Conservation (phyloP, 2,329 filamentous ascomycete species). For the Colletotrichum eleusines region DNA sequence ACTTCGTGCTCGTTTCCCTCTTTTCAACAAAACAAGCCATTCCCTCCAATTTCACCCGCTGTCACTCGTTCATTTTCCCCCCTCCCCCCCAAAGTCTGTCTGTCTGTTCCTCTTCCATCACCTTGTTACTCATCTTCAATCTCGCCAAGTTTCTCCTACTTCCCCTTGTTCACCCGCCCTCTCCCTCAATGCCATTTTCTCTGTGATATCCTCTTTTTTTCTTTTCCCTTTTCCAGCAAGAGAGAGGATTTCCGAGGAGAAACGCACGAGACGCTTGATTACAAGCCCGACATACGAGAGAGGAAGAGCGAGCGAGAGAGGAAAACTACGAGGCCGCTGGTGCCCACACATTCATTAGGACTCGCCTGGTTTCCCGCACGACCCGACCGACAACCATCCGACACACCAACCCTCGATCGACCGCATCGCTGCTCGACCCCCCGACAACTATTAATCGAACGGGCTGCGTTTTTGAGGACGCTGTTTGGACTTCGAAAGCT, state of each 20-base stretch:
- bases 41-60: slow-evolving; percentile 49
- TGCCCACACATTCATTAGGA: slow-evolving; percentile 40
- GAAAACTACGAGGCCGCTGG: slow-evolving; percentile 14
- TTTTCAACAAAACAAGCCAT: slow-evolving; percentile 57
- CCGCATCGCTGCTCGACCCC: slow-evolving; percentile 15
- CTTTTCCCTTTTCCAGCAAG: slow-evolving; percentile 8
- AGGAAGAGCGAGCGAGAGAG: background rate
- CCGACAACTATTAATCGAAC: slow-evolving; percentile 23
- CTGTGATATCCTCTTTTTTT: slow-evolving; percentile 39
- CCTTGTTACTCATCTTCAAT: slow-evolving; percentile 41
- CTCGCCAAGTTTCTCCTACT: slow-evolving; percentile 35
- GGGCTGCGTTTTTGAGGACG: slow-evolving; percentile 4
- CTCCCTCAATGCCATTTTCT: slow-evolving; percentile 38
- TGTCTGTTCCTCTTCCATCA: slow-evolving; percentile 40
- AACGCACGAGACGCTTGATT: slow-evolving; percentile 4
- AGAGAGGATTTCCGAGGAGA: slow-evolving; percentile 9
- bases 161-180: slow-evolving; percentile 33
- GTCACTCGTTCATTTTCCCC: slow-evolving; percentile 56
- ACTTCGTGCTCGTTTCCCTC: slow-evolving; percentile 47
- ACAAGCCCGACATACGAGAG: background rate
- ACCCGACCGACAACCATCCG: slow-evolving; percentile 23
- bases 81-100: slow-evolving; percentile 49
- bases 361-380: slow-evolving; percentile 35
- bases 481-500: slow-evolving; percentile 13
- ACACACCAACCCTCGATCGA: slow-evolving; percentile 30